Base-by-base conservation (phyloP, 2,329 filamentous ascomycete species). In the Aspergillus jensenii region DNA sequence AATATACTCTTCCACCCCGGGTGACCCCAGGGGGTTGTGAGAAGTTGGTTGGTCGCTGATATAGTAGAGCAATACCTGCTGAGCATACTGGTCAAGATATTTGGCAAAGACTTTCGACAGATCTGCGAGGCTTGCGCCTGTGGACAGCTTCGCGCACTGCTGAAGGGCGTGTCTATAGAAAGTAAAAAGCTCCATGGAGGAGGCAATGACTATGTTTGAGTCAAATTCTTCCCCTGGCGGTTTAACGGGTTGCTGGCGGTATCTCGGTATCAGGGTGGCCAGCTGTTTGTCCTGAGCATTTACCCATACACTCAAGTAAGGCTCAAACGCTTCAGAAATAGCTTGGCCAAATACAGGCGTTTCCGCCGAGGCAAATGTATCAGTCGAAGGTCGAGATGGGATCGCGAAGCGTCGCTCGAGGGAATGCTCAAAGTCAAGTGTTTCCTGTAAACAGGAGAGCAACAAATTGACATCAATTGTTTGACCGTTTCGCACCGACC, bases 321-420 rank as follows among this genome's bases (percentile, higher is more conserved):
- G 95, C 76, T 98, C 95, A 69, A 99, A 99, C 0, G 95, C 95
- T 61, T 96, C 91, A 0, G 95, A 98, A 60, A 99, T 96, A 4
- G 91, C 88, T 56, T 96, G 91, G 55, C 90, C 89, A 73, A 97
- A 97, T 55, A 85, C 88, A 19, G 90, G 87, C 0, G 87, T 80
- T 65, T 87, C 87, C 52, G 92, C 90, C 1, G 91, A 96, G 60
- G 87, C 89, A 31, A 96, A 84, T 0, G 93, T 98, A 72, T 99
- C 95, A 56, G 96, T 92, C 43, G 93, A 98, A 15, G 87, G 87
- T 57, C 88, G 82, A 12, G 91, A 86, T 39, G 74, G 68, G 60
- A 81, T 87, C 1, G 88, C 84, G 71, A 98, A 98, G 9, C 90
- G 87, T 62, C 86, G 86, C 74, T 99, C 95, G 12, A 99, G 81